phyloP scores from a whole-genome alignment of 225 moss, liverwort and hornwort genomes.

The Physcomitrium patens region DNA sequence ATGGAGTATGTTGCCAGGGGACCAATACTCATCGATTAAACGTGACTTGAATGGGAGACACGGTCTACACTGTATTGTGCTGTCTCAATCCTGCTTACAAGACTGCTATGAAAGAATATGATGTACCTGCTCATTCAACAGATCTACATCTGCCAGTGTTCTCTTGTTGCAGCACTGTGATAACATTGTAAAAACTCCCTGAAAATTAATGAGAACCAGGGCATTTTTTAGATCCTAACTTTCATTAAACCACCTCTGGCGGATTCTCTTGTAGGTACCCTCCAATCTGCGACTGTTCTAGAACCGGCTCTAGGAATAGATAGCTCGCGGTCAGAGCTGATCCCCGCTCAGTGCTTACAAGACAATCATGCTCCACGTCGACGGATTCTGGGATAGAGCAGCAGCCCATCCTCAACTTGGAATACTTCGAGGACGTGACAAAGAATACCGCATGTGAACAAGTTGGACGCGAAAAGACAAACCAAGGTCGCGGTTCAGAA shows the following conservation, averaged over 20 bases:
- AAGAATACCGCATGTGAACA: neutral
- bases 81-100: slow-evolving; percentile 20
- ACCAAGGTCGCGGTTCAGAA: too few relatives aligned
- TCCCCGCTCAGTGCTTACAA: slow-evolving; percentile 17
- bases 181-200: slow-evolving; percentile 27
- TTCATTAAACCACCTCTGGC: slow-evolving; percentile 26
- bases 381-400: neutral
- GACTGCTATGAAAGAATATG: slow-evolving; percentile 18
- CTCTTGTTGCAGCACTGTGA: slow-evolving; percentile 24
- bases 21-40: neutral
- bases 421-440: neutral
- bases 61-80: slow-evolving; percentile 16
- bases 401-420: neutral
- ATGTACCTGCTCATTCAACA: slow-evolving; percentile 22
- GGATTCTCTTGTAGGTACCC: slow-evolving; percentile 14
- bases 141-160: slow-evolving; percentile 9
- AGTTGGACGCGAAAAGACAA: too few relatives aligned
- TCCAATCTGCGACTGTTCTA: slow-evolving; percentile 14
- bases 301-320: neutral
- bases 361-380: neutral
- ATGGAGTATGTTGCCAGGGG: too few relatives aligned
- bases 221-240: slow-evolving; percentile 27
- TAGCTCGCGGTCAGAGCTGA: slow-evolving; percentile 17
- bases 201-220: slow-evolving; percentile 24
- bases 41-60: slow-evolving; percentile 25